phyloP scores from a whole-genome alignment of 2,329 filamentous ascomycete species.

The Aspergillus melleus region DNA sequence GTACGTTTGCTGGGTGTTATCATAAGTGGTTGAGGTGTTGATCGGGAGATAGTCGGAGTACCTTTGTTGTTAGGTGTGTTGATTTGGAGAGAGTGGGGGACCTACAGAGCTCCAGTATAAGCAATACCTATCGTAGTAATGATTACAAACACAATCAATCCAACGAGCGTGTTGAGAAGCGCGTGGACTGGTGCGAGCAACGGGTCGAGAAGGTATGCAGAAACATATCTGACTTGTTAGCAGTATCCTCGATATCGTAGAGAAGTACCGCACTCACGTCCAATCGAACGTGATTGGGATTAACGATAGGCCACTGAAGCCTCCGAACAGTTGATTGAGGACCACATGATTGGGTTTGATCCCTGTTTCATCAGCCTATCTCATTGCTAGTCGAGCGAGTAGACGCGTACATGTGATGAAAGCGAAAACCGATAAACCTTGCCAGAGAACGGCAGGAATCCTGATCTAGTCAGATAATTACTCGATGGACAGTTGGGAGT shows the following conservation, averaged over 20 bases:
- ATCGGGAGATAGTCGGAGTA: slow-evolving; percentile 67
- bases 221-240: slow-evolving; percentile 50
- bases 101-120: slow-evolving; percentile 46
- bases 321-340: slow-evolving; percentile 73
- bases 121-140: slow-evolving; percentile 62
- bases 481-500: slow-evolving; percentile 60
- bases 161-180: slow-evolving; percentile 71
- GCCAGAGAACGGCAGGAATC: background rate
- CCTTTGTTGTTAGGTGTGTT: slow-evolving; percentile 43
- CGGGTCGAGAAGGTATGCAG: slow-evolving; percentile 67
- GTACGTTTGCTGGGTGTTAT: slow-evolving; percentile 66
- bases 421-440: background rate
- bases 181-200: slow-evolving; percentile 72
- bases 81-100: background rate
- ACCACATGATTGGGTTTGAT: slow-evolving; percentile 66
- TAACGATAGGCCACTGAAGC: slow-evolving; percentile 65
- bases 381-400: too few relatives aligned
- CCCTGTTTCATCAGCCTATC: slow-evolving; percentile 53
- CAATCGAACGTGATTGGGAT: slow-evolving; percentile 76
- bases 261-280: slow-evolving; percentile 42
- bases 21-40: slow-evolving; percentile 68
- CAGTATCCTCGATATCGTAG: background rate
- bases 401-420: background rate
- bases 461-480: background rate
- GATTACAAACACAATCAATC: slow-evolving; percentile 66